A percentile compares a stretch with the other conserved stretches of the same genome.
phyloP scores from a whole-genome alignment of 2,329 filamentous ascomycete species.

The Fusarium sp. region DNA sequence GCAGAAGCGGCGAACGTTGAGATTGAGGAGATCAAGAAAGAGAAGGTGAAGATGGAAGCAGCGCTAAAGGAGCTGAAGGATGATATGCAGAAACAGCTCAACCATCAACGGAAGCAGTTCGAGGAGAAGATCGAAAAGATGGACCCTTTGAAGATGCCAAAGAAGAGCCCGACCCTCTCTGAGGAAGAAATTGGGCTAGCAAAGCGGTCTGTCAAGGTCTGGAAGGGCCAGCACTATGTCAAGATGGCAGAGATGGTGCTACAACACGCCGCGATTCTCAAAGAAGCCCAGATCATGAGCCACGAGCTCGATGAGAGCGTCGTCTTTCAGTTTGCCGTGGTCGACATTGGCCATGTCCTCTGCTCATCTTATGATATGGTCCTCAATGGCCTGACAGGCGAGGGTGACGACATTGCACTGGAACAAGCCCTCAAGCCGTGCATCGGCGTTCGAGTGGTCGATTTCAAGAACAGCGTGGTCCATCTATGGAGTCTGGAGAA shows the following conservation, averaged over 20 bases:
- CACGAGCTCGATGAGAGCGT: constrained; percentile 94
- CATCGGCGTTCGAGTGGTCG: constrained; percentile 88
- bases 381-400: constrained; percentile 86
- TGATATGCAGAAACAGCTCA: constrained; percentile 89
- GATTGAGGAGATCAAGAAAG: constrained; percentile 83
- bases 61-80: constrained; percentile 81
- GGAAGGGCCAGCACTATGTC: constrained; percentile 88
- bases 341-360: constrained; percentile 88
- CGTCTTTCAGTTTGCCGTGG: constrained; percentile 93
- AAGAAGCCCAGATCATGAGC: constrained; percentile 98
- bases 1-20: constrained; percentile 82
- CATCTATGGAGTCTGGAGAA: constrained; percentile 97
- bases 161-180: constrained; percentile 73
- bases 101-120: constrained; percentile 85
- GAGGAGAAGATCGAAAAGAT: constrained; percentile 86
- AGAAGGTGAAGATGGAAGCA: constrained; percentile 89
- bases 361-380: constrained; percentile 98
- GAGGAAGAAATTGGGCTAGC: constrained; percentile 80
- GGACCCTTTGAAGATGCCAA: constrained; percentile 71
- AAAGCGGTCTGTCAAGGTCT: constrained; percentile 75
- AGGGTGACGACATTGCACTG: constrained; percentile 85
- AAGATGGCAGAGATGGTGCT: constrained; percentile 93
- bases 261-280: constrained; percentile 87
- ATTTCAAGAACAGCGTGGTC: constrained; percentile 87
- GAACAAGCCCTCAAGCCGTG: constrained; percentile 89